Base-by-base conservation (phyloP, 179 eudicot species). In the Heliamphora pulchella region DNA sequence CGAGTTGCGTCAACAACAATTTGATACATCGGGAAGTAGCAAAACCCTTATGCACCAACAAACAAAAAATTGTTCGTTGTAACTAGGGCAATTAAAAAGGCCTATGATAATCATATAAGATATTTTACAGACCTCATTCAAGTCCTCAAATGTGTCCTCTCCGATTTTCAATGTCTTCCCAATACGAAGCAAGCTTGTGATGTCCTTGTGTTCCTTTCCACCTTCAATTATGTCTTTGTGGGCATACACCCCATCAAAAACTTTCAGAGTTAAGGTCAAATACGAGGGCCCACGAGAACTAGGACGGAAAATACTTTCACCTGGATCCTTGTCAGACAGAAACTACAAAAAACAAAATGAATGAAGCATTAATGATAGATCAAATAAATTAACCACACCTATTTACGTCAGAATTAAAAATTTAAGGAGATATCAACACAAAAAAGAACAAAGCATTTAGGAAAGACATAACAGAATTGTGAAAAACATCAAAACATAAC, bases 171-270 rank as follows among this genome's bases (percentile, higher is more conserved):
- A 83, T 3, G 91, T 92, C 86, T 94, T 96, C 55, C 98, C 97
- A 62, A 96, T 90, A 46, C 97, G 90, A 75, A 96, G 92, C 90
- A 96, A 83, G 90, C 98, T 92, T 72, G 98, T 89, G 50, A 92
- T 88, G 78, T 94, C 99, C 90, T 94, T 96, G 86, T 90, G 93
- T 70, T 94, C 98, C 88, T 96, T 96, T 77, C 98, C 97, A 75
- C 93, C 95, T 86, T 96, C 99, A 75, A 83, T 69, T 69, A 96
- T 92, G 80, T 96, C 97, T 82, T 96, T 94, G 88, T 96, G 94
- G 74, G 99, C 96, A 86, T 86, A 96, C 43, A 96, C 93, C 43
- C 92, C 97, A 82, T 96, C 94, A 86, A 91, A 92, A 57, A 96
- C 84, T 85, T 96, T 92, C 54, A 94, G 82, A 46, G 98, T 92